phyloP scores from a whole-genome alignment of 2,329 filamentous ascomycete species.

The Microdochium trichocladiopsis region DNA sequence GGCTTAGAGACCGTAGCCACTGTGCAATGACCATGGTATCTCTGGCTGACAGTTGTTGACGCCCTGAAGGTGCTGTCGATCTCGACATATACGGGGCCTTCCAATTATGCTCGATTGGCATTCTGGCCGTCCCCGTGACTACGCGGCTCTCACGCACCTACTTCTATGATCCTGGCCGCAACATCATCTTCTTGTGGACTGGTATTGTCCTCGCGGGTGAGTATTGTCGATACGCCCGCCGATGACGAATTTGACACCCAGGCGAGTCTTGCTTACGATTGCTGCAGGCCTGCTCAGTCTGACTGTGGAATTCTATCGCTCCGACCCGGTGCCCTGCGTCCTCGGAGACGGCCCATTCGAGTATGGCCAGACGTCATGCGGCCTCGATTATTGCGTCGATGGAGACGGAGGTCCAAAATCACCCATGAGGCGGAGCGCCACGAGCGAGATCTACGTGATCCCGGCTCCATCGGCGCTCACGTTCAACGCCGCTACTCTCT shows the following conservation, averaged over 20 bases:
- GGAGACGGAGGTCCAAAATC: conserved; percentile 38
- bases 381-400: conserved; percentile 34
- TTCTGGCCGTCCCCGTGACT: conserved; percentile 56
- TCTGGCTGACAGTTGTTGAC: conserved; percentile 1
- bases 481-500: conserved; percentile 51
- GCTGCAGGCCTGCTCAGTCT: conserved; percentile 48
- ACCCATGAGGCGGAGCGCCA: conserved; percentile 44
- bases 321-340: conserved; percentile 33
- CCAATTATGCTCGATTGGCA: conserved; percentile 59
- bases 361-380: conserved; percentile 28
- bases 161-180: conserved; percentile 55
- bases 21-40: too few species aligned
- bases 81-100: conserved; percentile 65
- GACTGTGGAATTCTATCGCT: conserved; percentile 58
- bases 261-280: neutral
- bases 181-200: conserved; percentile 62
- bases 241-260: too few species aligned
- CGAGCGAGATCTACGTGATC: conserved; percentile 56
- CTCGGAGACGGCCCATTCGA: conserved; percentile 28
- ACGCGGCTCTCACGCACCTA: conserved; percentile 56
- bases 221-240: conserved; percentile 9
- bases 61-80: conserved; percentile 47
- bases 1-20: conserved; percentile 12
- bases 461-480: conserved; percentile 47
- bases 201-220: conserved; percentile 50